These are phyloP conservation scores for Talaromyces ruber DNA, from an alignment of 495 filamentous ascomycete species.

Conservation along the genomic window DNA sequence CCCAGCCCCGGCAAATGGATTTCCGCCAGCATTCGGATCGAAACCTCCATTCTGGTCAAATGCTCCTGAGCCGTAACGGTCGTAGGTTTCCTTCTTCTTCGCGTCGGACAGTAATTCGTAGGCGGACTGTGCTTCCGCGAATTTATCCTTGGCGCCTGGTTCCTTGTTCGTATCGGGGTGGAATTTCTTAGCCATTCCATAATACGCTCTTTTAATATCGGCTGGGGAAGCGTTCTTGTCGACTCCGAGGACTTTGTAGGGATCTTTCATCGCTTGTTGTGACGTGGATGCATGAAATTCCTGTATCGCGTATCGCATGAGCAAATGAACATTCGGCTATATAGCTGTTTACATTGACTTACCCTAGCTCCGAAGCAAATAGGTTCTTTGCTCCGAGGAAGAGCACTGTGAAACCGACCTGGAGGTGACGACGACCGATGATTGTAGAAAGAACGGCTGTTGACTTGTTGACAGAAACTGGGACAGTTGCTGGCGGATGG, in stretches of 20 bases:
- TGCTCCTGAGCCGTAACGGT: constrained; percentile 78
- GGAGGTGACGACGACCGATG: neutral
- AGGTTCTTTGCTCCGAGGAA: neutral
- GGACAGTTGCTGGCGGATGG: neutral
- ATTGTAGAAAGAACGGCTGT: constrained; percentile 3
- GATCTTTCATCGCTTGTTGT: constrained; percentile 60
- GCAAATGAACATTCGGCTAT: neutral
- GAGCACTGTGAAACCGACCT: neutral
- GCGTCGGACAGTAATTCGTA: constrained; percentile 90
- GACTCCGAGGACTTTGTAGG: constrained; percentile 83
- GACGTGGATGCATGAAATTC: constrained; percentile 65
- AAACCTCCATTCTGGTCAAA: constrained; percentile 74
- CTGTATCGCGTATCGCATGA: constrained; percentile 28
- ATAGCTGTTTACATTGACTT: neutral
- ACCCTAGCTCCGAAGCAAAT: neutral
- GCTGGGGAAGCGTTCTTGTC: constrained; percentile 64
- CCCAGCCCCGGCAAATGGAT: constrained; percentile 51
- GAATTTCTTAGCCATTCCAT: constrained; percentile 94
- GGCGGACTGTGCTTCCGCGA: constrained; percentile 80
- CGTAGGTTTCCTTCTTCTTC: constrained; percentile 84
- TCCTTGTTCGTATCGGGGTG: constrained; percentile 99
- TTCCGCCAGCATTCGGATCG: constrained; percentile 58
- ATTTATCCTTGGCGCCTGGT: constrained; percentile 81
- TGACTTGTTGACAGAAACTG: neutral
- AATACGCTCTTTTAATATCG: constrained; percentile 98